Evolutionary conservation across 768 basidiomycete species (phyloP), one percentile per base, ranked within the genome.

Genomic region (Naganishia onofrii): DNA sequence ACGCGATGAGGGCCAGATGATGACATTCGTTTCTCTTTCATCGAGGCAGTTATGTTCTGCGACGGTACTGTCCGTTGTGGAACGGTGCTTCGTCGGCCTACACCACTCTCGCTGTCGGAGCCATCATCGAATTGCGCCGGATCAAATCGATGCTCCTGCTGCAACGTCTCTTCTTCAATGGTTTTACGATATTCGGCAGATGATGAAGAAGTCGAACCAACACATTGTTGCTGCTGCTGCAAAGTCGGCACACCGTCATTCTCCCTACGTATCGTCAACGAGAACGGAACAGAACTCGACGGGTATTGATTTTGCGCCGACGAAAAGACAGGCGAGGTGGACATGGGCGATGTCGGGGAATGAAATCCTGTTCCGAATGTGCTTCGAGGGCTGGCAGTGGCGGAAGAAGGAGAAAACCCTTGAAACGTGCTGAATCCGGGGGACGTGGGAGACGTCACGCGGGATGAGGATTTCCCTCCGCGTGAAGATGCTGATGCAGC

Each of bases 61-160:
- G 60, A 29, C 28, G 23, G 60, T 44, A 4, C 13, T 2, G 38
- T 26, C 15, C 38, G n/a, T 8, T 19, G 34, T 2, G 23, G 3
- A 36, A 36, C 23, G 29, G 60, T 21, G 3, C n/a, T 29, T 34
- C 26, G 23, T n/a, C 42, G 23, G 42, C 10, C 36, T 13, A 19
- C 9, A 12, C 38, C 38, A 42, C 28, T 9, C 17, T 63, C 60
- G 26, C 23, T 44, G 28, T 63, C 60, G 9, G 60, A 63, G 15
- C 60, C 60, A 44, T 63, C 60, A 21, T 63, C 60, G 15, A 63
- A 63, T 36, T 63, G 60, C 23, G 60, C 60, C 8, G 60, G 60
- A 44, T 63, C 60, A 15, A 63, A 63, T 19, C 7, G 3, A 26
- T 13, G 21, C n/a, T n/a, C 21, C 48, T 44, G 36, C 21, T 58